phyloP scores from a whole-genome alignment of 1,284 basidiomycete species.

The Pascua sp. region DNA sequence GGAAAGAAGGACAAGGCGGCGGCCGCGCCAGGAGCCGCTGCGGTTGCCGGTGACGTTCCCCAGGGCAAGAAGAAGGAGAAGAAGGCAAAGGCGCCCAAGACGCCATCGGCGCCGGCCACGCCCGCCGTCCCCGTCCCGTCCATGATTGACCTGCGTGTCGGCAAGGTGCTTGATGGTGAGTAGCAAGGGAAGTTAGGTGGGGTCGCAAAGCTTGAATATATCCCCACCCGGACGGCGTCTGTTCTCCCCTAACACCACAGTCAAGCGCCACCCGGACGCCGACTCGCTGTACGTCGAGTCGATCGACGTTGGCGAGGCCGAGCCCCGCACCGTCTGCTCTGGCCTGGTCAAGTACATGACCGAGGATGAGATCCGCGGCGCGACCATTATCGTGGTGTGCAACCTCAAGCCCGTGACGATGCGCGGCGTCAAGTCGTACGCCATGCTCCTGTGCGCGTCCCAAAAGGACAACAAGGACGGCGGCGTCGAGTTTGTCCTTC shows the following conservation, averaged over 20 bases:
- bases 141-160: conserved; percentile 91
- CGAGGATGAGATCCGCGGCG: conserved; percentile 85
- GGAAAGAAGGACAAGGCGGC: conserved; percentile 27
- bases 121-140: conserved; percentile 76
- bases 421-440: conserved; percentile 93
- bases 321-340: conserved; percentile 88
- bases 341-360: conserved; percentile 92
- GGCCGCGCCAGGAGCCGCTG: conserved; percentile 8
- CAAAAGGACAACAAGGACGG: conserved; percentile 81
- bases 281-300: conserved; percentile 88
- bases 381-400: conserved; percentile 77
- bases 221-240: too few relatives aligned
- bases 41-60: conserved; percentile 34
- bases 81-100: conserved; percentile 46
- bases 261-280: conserved; percentile 89
- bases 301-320: conserved; percentile 88
- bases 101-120: conserved; percentile 54
- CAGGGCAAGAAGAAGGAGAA: conserved; percentile 55
- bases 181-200: conserved; percentile 54
- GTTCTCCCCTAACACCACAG: conserved; percentile 33
- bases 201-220: too few relatives aligned
- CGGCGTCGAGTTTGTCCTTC: conserved; percentile 86
- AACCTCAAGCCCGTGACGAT: conserved; percentile 93
- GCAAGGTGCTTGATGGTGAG: conserved; percentile 69
- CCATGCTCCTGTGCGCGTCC: conserved; percentile 90